These are phyloP conservation scores for Zarea fungicola DNA, from an alignment of 2,329 filamentous ascomycete species.

Conservation along the genomic window DNA sequence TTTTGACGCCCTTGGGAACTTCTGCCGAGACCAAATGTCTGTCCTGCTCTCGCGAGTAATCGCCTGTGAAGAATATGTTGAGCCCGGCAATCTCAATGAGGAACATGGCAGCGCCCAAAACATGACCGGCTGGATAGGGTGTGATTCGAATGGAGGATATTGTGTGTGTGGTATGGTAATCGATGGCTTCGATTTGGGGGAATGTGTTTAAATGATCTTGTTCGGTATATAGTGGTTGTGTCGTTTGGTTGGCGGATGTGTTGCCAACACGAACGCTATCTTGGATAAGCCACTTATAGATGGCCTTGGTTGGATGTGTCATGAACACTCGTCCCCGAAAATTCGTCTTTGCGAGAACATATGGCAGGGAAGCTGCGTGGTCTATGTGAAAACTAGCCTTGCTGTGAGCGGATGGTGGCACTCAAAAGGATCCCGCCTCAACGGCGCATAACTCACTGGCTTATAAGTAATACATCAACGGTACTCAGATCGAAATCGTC, in stretches of 20 bases:
- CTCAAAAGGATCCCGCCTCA: neutral
- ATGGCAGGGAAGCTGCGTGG: conserved; percentile 96
- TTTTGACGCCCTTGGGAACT: conserved; percentile 81
- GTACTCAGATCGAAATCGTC: conserved; percentile 98
- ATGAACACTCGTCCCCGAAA: conserved; percentile 97
- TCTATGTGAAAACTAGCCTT: conserved; percentile 85
- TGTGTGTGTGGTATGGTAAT: conserved; percentile 96
- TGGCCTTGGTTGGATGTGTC: conserved; percentile 98
- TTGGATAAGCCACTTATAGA: conserved; percentile 99
- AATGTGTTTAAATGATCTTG: conserved; percentile 93
- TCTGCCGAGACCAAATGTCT: conserved; percentile 91
- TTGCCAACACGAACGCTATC: conserved; percentile 89
- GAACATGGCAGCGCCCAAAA: conserved; percentile 98
- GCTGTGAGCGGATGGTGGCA: conserved; percentile 5
- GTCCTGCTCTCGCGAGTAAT: conserved; percentile 95
- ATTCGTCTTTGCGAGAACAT: conserved; percentile 95
- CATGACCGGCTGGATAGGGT: conserved; percentile 93
- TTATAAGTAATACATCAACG: conserved; percentile 94
- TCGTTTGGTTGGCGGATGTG: conserved; percentile 55
- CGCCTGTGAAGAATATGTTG: conserved; percentile 95
- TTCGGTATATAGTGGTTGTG: conserved; percentile 87
- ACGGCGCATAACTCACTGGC: conserved; percentile 74
- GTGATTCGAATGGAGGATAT: conserved; percentile 96
- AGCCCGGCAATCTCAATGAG: conserved; percentile 94
- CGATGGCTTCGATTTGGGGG: conserved; percentile 91